Evolutionary conservation across 768 basidiomycete genomes (phyloP).

Genomic region (Fomitopsis serialis): DNA sequence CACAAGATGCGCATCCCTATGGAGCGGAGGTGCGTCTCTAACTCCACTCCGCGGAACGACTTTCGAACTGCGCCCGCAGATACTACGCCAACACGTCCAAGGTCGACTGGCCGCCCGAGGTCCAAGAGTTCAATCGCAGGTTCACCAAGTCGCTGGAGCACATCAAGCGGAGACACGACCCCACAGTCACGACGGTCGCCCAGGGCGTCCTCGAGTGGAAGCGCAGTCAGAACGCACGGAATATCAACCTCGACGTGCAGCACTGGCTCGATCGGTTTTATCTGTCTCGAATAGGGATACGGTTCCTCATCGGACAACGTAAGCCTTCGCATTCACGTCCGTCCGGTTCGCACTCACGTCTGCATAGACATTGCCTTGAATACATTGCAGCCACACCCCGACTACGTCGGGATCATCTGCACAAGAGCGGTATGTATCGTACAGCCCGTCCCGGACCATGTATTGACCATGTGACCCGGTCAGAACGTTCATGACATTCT

Average conservation of each 20-base stretch:
- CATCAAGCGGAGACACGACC: constrained; percentile 94
- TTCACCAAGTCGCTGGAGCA: constrained; percentile 85
- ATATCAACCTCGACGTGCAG: constrained; percentile 85
- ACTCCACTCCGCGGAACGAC: constrained; percentile 1
- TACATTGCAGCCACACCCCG: constrained; percentile 80
- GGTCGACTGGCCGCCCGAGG: constrained; percentile 84
- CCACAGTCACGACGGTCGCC: constrained; percentile 94
- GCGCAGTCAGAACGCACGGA: constrained; percentile 55
- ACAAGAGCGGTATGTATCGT: constrained; percentile 67
- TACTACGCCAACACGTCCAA: constrained; percentile 79
- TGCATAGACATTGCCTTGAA: constrained; percentile 86
- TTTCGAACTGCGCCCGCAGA: constrained; percentile 31
- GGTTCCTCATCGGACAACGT: constrained; percentile 97
- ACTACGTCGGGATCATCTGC: constrained; percentile 97
- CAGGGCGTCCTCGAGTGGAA: constrained; percentile 99
- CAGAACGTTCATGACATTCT: constrained; percentile 95
- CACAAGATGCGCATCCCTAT: constrained; percentile 75
- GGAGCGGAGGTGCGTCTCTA: constrained; percentile 61
- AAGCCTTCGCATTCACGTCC: constrained; percentile 1
- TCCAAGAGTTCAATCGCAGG: constrained; percentile 86
- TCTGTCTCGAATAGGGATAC: constrained; percentile 91
- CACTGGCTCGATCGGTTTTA: constrained; percentile 97
- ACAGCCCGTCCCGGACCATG: background rate
- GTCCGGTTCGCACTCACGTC: background rate
- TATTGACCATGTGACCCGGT: background rate